A percentile compares a stretch with the other conserved stretches of the same genome.
These are phyloP conservation scores for Aschersonia sp. DNA, from an alignment of 2,329 filamentous ascomycete genomes.

Conservation along the genomic window DNA sequence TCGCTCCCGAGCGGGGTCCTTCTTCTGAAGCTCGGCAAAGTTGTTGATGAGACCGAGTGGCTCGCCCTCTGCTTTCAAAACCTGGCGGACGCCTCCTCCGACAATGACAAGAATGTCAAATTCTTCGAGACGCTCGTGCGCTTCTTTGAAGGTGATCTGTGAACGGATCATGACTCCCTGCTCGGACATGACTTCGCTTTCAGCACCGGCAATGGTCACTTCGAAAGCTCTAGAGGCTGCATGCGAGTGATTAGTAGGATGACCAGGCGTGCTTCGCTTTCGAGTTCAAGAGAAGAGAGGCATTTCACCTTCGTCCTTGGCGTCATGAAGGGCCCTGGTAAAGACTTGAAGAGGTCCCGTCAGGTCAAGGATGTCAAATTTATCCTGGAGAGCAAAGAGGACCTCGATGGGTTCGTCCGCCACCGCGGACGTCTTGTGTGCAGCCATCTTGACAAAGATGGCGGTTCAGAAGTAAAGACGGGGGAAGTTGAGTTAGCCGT, in stretches of 20 bases:
- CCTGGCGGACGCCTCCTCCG: conserved; percentile 50
- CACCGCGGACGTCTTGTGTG: conserved; percentile 42
- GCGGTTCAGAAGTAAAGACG: not conserved
- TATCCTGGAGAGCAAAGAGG: conserved; percentile 44
- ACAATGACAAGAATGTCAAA: conserved; percentile 71
- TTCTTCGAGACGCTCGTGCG: conserved; percentile 56
- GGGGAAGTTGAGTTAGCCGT: not conserved
- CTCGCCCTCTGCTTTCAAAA: conserved; percentile 54
- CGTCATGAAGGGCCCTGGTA: conserved; percentile 34
- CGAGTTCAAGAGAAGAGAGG: not conserved
- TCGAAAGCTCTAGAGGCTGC: conserved; percentile 43
- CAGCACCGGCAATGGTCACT: conserved; percentile 37
- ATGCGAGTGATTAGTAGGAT: not conserved
- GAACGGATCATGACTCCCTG: conserved; percentile 58
- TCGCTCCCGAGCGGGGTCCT: conserved; percentile 65
- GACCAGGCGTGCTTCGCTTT: not conserved
- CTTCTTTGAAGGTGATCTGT: conserved; percentile 67
- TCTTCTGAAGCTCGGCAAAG: conserved; percentile 68
- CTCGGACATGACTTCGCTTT: conserved; percentile 38
- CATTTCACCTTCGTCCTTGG: conserved; percentile 32
- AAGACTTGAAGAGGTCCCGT: conserved; percentile 40
- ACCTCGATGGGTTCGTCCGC: conserved; percentile 42
- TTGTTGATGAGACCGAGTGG: conserved; percentile 60
- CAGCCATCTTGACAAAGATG: conserved; percentile 32
- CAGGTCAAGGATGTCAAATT: conserved; percentile 46